Evolutionary conservation across 139 green algal species (phyloP), one percentile per base, ranked within the genome.

Genomic region (Haematococcus sp.): DNA sequence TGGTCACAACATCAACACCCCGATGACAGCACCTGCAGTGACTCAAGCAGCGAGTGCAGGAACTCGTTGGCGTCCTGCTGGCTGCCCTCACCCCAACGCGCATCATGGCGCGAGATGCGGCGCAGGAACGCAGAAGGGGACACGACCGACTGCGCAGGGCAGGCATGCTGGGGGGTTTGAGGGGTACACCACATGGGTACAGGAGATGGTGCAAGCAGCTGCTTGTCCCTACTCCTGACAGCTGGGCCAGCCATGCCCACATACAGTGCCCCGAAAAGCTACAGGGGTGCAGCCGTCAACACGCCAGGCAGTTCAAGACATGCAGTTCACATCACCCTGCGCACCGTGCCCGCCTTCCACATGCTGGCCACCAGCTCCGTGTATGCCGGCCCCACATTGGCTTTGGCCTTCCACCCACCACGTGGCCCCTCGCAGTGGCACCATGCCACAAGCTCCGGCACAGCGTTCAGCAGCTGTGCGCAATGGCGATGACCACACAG

Each of bases 1-100:
- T n/a, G n/a, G n/a, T n/a, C n/a, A n/a, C n/a, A n/a, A n/a, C n/a
- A n/a, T n/a, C n/a, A n/a, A n/a, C n/a, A n/a, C n/a, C n/a, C n/a
- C 28, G 40, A 13, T 19, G n/a, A 9, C 16, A 16, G 60, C 67
- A 63, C 67, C 49, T 81, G 75, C 56, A 81, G 81, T 75, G 82
- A 97, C 68, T 88, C 82, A 0, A 91, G 90, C 70, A 97, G 81
- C 20, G 33, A 19, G 91, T 80, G 73, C 88, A 93, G 4, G 76
- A 81, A 58, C 67, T 94, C 88, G 44, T 88, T 75, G 17, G 76
- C 77, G 4, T 73, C 89, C 80, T 93, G 87, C 77, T 93, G 90
- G 33, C 76, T 70, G 46, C 83, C 74, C 22, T 88, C 87, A 17
- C 76, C 75, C 77, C 89, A 94, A 5, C 83, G 83, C 1, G 63